Evolutionary conservation across 805 yeast genomes (phyloP), one percentile per base, ranked within the genome.

Genomic region (Saccharomycopsis selenospora): DNA sequence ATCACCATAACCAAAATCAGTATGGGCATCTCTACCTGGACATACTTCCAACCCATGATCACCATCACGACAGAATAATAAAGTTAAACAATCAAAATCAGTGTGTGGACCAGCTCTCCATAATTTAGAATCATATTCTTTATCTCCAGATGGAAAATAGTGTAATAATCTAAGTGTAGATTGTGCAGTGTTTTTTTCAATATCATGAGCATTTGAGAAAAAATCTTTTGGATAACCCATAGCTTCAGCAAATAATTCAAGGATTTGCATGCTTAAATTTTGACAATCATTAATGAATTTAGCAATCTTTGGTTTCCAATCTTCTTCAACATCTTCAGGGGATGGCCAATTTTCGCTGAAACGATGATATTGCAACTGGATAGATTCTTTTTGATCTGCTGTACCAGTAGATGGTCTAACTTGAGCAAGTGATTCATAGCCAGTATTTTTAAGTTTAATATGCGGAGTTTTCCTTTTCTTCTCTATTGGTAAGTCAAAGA

Each of bases 41-140:
- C 67, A 65, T 8, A 63, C 64, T 50, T 65, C 69, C 40, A 65
- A 56, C 1, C 69, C 69, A 43, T 62, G 64, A 41, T 64, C 67
- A 5, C 67, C 69, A 3, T 61, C 55, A 52, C 65, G 57, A 53
- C 65, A 68, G 47, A 65, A 65, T 36, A 65, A 51, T 17, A 66
- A 49, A 1, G 70, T 66, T 40, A 65, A 38, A 47, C 66, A 61
- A 49, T 65, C 68, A 48, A 65, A 64, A 45, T 66, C 68, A 4
- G 69, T 65, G 49, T 65, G 70, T 2, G 69, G 66, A 6, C 67
- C 69, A 4, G 68, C 66, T 48, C 69, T 55, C 70, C 70, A 65
- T 28, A 52, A 41, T 24, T 62, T 60, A 2, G 53, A 57, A 4
- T 49, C 56, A 25, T 55, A 56, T 2, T 18, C 41, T 11, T 20